Base-by-base conservation (phyloP, 345 rosid species). In the Sapria himalayana region DNA sequence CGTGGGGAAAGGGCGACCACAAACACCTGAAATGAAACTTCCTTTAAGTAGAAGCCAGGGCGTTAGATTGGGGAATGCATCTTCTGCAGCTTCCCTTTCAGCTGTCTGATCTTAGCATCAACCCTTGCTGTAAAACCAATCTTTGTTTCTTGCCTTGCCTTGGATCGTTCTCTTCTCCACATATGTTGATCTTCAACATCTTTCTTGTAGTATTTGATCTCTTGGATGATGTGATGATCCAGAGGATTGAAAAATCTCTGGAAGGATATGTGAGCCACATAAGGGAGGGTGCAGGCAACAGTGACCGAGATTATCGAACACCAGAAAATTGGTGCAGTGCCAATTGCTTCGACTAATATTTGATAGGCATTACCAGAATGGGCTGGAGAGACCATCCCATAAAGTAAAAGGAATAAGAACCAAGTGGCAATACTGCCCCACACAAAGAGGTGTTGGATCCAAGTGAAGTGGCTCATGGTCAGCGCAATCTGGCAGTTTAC, bases 201-300 rank as follows among this genome's bases (percentile, higher is more conserved):
- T 39, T 80, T 73, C 60, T 48, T 71, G 56, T 69, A 84, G 60
- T 74, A 69, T 58, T 79, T 79, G 56, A 89, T 89, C 62, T 79
- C 94, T 64, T 89, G 98, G 38, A 89, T 74, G 63, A 89, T 74
- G 43, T 82, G 94, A 59, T 89, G 98, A 57, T 89, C 94, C 78
- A 82, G 34, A 2, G 98, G 94, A 35, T 73, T 61, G 53, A 76
- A 64, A 38, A 64, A 65, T 60, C 94, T 76, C 44, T 82, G 93
- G 65, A 68, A 72, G 2, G 93, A 58, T 10, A 76, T 57, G 64
- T 79, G 76, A 17, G 53, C 49, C 19, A 82, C 46, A 50, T 82
- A 89, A 6, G 81, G 71, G 33, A 89, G 57, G 25, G 63, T 77
- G 11, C 93, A 48, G 0, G 82, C 56, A 4, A 72, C 61, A 4